These are phyloP conservation scores for Hondaea fermentalgiana DNA, from an alignment of 108 stramenopile species.

Conservation along the genomic window DNA sequence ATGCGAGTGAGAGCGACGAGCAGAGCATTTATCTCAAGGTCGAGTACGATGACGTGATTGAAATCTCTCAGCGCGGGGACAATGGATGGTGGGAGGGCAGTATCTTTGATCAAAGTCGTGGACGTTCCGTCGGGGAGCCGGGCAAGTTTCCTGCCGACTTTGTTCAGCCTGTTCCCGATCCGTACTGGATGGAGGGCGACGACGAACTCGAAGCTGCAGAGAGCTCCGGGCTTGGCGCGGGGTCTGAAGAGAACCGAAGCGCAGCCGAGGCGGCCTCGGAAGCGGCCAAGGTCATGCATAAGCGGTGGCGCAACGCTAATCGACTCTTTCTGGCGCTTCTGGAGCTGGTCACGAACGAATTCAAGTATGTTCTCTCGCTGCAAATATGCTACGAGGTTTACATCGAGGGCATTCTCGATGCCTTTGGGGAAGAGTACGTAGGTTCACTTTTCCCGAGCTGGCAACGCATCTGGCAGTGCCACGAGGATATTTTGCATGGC, in stretches of 20 bases:
- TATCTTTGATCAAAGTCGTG: neutral
- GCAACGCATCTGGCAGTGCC: neutral
- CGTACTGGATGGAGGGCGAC: constrained; percentile 10
- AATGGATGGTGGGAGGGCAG: constrained; percentile 5
- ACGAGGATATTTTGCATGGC: neutral
- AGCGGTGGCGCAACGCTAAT: neutral
- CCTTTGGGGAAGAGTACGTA: neutral
- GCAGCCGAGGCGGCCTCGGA: neutral
- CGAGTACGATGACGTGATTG: neutral
- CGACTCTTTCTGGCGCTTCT: neutral
- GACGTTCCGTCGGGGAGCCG: neutral
- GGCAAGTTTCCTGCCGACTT: neutral
- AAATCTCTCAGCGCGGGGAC: neutral
- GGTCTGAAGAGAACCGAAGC: neutral
- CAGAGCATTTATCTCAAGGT: neutral
- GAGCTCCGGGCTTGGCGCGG: neutral
- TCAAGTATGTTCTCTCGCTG: neutral
- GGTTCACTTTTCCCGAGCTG: neutral
- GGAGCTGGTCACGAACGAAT: constrained; percentile 2
- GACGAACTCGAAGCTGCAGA: neutral
- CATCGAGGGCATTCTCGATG: neutral
- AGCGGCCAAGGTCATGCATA: neutral
- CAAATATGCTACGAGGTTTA: neutral
- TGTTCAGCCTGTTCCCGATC: neutral
- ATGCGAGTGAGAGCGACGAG: neutral